Evolutionary conservation across 177 flowering plant species (phyloP), one percentile per base, ranked within the genome.

Genomic region (Vitis hybrid): DNA sequence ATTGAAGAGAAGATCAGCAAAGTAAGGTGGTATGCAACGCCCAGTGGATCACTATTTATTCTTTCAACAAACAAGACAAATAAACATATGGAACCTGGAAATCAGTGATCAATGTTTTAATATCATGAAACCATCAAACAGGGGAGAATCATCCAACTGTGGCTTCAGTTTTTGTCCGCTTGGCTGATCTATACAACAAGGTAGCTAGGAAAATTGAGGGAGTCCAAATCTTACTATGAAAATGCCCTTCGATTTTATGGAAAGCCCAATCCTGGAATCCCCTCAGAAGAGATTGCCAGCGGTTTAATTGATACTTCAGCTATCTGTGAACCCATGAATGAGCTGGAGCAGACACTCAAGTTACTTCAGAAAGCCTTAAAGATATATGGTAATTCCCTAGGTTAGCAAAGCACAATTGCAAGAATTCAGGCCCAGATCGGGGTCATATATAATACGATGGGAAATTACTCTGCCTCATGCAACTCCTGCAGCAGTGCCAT

Each of bases 1-100:
- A 90, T 90, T 77, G 93, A 85, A 81, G 97, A 90, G 80, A 90
- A 87, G 84, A 85, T 92, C 59, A 92, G 84, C 69, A 86, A 80
- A 77, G 68, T 90, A 55, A 82, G 79, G 73, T 92, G 94, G 94
- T 88, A 89, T 71, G 68, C 84, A 1, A 65, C 82, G 12, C 75
- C 83, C 2, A 86, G 79, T 73, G 87, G 78, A 59, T 82, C 94
- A 1, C 67, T 72, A 16, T 84, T 81, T 74, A 55, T 86, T 72
- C 90, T 90, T 68, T 88, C 97, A 29, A 67, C 92, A 57, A 90
- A 90, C 73, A 87, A 82, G 81, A 88, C 97, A n/a, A 82, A 87
- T 74, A 90, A 92, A 73, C 22, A 70, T 88, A 14, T 90, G 95
- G 94, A 92, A 87, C 22, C 22, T 20, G 2, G 22, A 20, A 20